Evolutionary conservation across 2,329 filamentous ascomycete genomes (phyloP).

Genomic region (Sclerotinia sclerotiorum): DNA sequence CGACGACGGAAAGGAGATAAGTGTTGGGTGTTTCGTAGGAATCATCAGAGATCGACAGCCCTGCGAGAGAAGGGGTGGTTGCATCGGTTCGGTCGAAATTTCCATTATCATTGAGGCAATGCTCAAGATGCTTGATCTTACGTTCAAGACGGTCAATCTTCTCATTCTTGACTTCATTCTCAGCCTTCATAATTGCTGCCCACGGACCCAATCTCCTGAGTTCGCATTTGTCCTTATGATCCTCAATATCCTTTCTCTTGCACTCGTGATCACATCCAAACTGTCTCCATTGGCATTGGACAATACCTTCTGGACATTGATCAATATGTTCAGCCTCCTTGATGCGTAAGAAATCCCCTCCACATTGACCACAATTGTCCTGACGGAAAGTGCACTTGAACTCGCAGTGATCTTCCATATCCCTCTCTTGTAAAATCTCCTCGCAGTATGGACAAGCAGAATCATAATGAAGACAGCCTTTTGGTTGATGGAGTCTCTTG

Average conservation of each 20-base stretch:
- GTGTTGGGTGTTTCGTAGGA: constrained; percentile 45
- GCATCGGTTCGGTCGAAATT: constrained; percentile 31
- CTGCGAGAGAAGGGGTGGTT: constrained; percentile 27
- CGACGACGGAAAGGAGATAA: constrained; percentile 48
- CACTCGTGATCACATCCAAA: constrained; percentile 50
- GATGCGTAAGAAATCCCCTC: constrained; percentile 33
- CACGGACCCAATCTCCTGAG: constrained; percentile 55
- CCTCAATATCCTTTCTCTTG: constrained; percentile 45
- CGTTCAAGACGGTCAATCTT: constrained; percentile 49
- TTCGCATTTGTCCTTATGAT: constrained; percentile 51
- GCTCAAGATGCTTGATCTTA: constrained; percentile 47
- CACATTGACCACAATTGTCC: constrained; percentile 36
- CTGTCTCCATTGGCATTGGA: constrained; percentile 49
- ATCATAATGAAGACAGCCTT: constrained; percentile 55
- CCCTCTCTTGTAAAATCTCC: constrained; percentile 47
- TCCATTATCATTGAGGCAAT: constrained; percentile 37
- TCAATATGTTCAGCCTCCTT: constrained; percentile 40
- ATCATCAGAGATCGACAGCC: constrained; percentile 25
- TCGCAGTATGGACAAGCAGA: constrained; percentile 56
- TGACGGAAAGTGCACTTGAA: constrained; percentile 46
- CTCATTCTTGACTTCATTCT: constrained; percentile 43
- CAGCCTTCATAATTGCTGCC: constrained; percentile 48
- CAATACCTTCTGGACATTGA: constrained; percentile 48
- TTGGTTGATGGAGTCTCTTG: constrained; percentile 50
- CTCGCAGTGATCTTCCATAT: constrained; percentile 50